Conservation (phyloP, 768 basidiomycete species). For the Tricholoma bakamatsutake region DNA sequence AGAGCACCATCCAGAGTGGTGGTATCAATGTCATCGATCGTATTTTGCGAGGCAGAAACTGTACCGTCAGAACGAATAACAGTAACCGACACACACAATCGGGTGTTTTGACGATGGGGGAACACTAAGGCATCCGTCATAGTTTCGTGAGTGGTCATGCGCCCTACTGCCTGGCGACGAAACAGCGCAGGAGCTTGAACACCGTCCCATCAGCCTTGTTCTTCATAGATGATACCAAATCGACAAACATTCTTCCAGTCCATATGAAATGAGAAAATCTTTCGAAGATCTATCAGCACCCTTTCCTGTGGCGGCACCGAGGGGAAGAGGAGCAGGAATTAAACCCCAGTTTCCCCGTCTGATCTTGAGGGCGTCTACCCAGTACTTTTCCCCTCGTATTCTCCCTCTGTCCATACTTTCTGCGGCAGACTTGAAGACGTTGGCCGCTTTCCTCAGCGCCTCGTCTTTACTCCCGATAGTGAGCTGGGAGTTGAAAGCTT, state of each 20-base stretch:
- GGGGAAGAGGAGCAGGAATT: constrained; percentile 71
- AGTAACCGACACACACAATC: constrained; percentile 55
- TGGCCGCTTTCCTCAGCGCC: constrained; percentile 67
- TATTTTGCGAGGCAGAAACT: constrained; percentile 31
- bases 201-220: constrained; percentile 1
- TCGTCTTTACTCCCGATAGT: constrained; percentile 78
- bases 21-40: constrained; percentile 22
- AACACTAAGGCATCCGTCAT: constrained; percentile 45
- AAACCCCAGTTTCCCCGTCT: constrained; percentile 76
- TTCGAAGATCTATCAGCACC: constrained; percentile 76
- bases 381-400: constrained; percentile 64
- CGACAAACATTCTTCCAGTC: constrained; percentile 73
- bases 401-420: constrained; percentile 61
- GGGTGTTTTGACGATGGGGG: constrained; percentile 57
- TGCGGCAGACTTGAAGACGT: constrained; percentile 65
- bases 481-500: constrained; percentile 67
- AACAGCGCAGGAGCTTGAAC: constrained; percentile 56
- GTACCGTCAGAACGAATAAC: constrained; percentile 28
- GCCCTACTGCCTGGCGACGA: constrained; percentile 66
- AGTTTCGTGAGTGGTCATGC: constrained; percentile 46
- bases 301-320: constrained; percentile 64
- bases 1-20: constrained; percentile 46
- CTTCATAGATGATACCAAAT: neutral
- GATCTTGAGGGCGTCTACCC: constrained; percentile 76
- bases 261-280: constrained; percentile 77